Evolutionary conservation across 139 green algal genomes (phyloP).

Genomic region (Chlorella vulgaris): DNA sequence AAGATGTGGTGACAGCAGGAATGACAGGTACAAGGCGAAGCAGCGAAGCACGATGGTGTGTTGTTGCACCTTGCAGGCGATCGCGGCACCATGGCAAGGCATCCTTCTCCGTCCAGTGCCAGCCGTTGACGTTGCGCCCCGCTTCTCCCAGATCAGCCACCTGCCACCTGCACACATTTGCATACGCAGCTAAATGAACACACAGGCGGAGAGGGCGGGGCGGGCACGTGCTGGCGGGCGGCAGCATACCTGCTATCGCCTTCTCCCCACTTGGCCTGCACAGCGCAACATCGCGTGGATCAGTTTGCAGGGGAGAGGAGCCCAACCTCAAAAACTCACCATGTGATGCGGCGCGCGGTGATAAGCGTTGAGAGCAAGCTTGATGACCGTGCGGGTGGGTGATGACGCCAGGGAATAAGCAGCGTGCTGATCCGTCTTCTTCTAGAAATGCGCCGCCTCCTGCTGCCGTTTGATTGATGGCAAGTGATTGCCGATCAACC

Average conservation of each 20-base stretch:
- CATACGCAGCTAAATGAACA: background rate
- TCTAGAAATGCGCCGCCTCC: too few relatives aligned
- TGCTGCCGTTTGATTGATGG: too few relatives aligned
- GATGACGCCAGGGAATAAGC: too few relatives aligned
- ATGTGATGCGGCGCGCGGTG: background rate
- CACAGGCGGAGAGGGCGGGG: background rate
- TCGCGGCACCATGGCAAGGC: constrained; percentile 68
- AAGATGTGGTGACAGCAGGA: background rate
- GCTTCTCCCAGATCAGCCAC: constrained; percentile 81
- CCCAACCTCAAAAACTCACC: background rate
- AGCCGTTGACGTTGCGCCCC: constrained; percentile 84
- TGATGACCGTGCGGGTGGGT: too few relatives aligned
- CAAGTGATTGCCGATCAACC: too few relatives aligned
- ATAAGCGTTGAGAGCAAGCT: too few relatives aligned
- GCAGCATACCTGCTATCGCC: constrained; percentile 76
- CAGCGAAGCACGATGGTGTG: background rate
- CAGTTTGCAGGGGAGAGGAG: background rate
- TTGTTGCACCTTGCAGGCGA: constrained; percentile 49
- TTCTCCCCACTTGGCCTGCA: constrained; percentile 83
- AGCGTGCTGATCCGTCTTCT: too few relatives aligned
- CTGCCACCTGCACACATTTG: constrained; percentile 58
- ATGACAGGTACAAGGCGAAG: background rate
- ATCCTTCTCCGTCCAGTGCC: constrained; percentile 90
- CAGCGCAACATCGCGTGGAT: background rate
- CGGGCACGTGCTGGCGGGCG: background rate